Evolutionary conservation across 306 rosid genomes (phyloP).

Genomic region (Gastrolobium villosum): DNA sequence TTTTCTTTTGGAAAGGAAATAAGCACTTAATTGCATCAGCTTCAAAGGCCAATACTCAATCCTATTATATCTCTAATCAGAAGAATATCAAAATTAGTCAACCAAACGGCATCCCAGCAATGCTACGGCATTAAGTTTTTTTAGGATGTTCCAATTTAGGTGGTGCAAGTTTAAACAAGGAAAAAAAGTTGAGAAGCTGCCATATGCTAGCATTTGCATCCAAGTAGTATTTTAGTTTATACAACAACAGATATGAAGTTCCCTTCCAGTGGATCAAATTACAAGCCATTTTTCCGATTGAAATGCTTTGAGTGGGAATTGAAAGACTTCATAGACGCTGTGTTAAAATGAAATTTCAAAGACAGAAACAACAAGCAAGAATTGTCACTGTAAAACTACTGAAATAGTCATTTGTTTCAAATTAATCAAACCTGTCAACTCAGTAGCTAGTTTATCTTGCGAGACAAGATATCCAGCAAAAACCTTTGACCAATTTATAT

Average conservation of each 20-base stretch:
- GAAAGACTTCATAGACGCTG: constrained; percentile 5
- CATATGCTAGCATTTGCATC: not conserved
- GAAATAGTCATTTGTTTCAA: constrained; percentile 12
- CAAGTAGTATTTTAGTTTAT: not conserved
- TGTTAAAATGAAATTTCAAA: constrained; percentile 2
- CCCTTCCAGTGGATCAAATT: constrained; percentile 10
- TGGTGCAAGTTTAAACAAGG: not conserved
- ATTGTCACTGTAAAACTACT: constrained; percentile 15
- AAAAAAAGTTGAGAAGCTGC: not conserved
- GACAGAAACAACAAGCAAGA: constrained; percentile 36
- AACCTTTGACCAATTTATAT: constrained; percentile 22
- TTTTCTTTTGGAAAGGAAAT: constrained; percentile 11
- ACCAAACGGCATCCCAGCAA: constrained; percentile 18
- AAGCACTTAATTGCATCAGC: constrained; percentile 21
- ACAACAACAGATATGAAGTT: constrained; percentile 16
- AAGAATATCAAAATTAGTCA: constrained; percentile 5
- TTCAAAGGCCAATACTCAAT: constrained; percentile 11
- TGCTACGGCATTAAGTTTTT: not conserved
- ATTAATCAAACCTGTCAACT: constrained; percentile 32
- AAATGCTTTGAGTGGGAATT: not conserved
- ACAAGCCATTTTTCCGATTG: constrained; percentile 7
- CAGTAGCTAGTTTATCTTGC: constrained; percentile 23
- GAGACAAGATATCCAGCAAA: constrained; percentile 3
- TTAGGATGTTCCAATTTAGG: not conserved
- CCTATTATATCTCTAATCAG: not conserved